A percentile compares a stretch with the other conserved stretches of the same genome.
Conservation (phyloP, 768 basidiomycete genomes). For the Suillus lakei region DNA sequence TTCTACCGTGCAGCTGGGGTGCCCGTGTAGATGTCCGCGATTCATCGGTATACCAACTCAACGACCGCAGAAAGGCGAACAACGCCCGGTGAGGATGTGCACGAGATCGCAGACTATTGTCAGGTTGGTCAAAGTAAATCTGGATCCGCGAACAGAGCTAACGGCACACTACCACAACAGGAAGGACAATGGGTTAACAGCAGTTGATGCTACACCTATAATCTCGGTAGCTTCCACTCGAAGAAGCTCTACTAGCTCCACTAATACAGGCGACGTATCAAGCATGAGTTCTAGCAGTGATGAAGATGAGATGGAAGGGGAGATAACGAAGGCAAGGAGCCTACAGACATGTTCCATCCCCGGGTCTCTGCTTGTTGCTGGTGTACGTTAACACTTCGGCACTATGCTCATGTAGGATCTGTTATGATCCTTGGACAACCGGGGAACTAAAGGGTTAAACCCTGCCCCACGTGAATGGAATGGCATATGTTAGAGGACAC, state of each 20-base stretch:
- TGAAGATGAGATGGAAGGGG: background rate
- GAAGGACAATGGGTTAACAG: background rate
- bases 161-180: background rate
- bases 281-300: background rate
- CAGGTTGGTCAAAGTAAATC: background rate
- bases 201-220: background rate
- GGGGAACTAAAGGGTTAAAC: background rate
- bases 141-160: background rate
- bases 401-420: background rate
- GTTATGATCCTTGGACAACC: background rate
- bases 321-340: background rate
- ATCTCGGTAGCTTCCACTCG: background rate
- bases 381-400: background rate
- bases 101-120: background rate
- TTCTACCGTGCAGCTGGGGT: background rate
- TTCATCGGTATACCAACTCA: constrained; percentile 3
- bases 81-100: background rate
- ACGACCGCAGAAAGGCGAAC: background rate
- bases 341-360: background rate
- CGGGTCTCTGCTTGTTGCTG: background rate
- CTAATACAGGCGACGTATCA: background rate
- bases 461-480: background rate
- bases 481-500: background rate
- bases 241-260: background rate
- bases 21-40: background rate